Conservation (phyloP, 106 monocot genomes). For the Platanthera guangdongensis region DNA sequence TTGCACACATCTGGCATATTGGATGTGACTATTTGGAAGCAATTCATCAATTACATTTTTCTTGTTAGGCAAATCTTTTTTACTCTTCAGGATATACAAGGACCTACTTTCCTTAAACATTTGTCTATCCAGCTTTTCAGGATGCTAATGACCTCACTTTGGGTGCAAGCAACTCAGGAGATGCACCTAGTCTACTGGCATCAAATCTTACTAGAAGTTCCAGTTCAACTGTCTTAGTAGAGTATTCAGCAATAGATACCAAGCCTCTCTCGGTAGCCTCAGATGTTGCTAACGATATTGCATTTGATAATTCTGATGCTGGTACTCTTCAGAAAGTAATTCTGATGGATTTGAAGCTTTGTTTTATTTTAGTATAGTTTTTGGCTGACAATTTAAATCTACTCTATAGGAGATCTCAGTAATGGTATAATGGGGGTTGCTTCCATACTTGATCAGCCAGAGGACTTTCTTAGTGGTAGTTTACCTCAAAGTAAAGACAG, state of each 20-base stretch:
- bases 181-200: constrained; percentile 2
- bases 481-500: constrained; percentile 8
- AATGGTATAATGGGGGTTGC: constrained; percentile 24
- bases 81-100: neutral
- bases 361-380: neutral
- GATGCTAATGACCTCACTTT: constrained; percentile 25
- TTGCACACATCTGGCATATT: constrained; percentile 7
- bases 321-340: constrained; percentile 17
- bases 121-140: constrained; percentile 53
- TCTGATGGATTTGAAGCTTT: neutral
- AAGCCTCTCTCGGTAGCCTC: constrained; percentile 43
- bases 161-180: constrained; percentile 18
- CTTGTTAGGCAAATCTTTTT: neutral
- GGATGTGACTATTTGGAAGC: neutral
- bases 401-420: constrained; percentile 11
- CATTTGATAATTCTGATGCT: constrained; percentile 35
- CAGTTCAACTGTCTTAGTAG: constrained; percentile 32
- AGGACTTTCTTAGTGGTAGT: constrained; percentile 11
- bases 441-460: constrained; percentile 16
- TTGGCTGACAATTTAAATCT: constrained; percentile 2
- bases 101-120: neutral
- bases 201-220: constrained; percentile 13
- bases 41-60: neutral
- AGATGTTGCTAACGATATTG: constrained; percentile 53
- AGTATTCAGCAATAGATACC: constrained; percentile 32